Percentiles rank a stretch among this genome's conserved stretches.
Conservation (phyloP, 306 rosid genomes). For the Benincasa hispida region DNA sequence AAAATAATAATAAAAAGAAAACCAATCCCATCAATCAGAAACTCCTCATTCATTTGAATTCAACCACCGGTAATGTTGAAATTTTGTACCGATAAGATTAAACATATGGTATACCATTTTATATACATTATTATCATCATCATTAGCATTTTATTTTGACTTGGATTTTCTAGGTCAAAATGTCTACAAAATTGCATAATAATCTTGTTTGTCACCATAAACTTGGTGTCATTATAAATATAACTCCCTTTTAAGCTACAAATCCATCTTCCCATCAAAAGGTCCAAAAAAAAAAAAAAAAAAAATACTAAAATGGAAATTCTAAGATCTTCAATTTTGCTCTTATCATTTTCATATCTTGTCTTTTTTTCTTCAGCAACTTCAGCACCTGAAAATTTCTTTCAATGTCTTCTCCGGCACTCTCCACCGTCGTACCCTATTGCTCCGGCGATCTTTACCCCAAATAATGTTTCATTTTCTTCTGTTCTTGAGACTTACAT, state of each 20-base stretch:
- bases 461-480: constrained; percentile 22
- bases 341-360: background rate
- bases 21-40: background rate
- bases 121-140: background rate
- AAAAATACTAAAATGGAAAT: background rate
- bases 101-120: background rate
- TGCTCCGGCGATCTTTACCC: constrained; percentile 23
- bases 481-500: constrained; percentile 36
- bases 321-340: background rate
- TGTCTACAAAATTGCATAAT: background rate
- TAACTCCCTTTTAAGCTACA: background rate
- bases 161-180: background rate
- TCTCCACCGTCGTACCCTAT: constrained; percentile 10
- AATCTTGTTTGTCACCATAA: background rate
- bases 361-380: background rate
- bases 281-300: background rate
- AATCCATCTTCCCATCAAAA: background rate
- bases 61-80: constrained; percentile 1
- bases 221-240: background rate
- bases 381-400: background rate
- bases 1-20: background rate
- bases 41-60: background rate
- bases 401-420: background rate
- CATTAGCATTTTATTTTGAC: background rate
- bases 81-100: background rate